These are phyloP conservation scores for Epichloe uncinata DNA, from an alignment of 2,329 filamentous ascomycete genomes.

Conservation along the genomic window DNA sequence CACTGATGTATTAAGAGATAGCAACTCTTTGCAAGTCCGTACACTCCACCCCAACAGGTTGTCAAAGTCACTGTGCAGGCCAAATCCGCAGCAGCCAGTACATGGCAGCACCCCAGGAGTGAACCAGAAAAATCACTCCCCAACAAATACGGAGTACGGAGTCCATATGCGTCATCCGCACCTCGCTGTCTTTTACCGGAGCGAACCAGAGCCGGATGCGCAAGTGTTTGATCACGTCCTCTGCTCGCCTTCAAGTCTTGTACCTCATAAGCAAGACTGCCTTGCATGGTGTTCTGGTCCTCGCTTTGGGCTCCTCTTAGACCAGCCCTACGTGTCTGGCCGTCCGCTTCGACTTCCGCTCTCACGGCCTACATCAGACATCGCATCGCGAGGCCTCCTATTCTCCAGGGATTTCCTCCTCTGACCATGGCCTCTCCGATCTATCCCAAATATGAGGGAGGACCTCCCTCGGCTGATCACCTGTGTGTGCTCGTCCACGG, in stretches of 20 bases:
- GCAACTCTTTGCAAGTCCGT: no score
- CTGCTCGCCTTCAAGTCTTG: conserved; percentile 3
- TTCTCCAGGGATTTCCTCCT: conserved; percentile 1
- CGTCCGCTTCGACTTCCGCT: neutral
- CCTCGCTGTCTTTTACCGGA: neutral
- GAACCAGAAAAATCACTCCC: neutral
- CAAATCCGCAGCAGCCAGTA: neutral
- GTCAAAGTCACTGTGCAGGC: neutral
- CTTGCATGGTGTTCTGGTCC: conserved; percentile 7
- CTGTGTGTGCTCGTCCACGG: conserved; percentile 68
- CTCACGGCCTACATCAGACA: conserved; percentile 10
- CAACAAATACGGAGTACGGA: neutral
- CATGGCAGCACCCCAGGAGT: neutral
- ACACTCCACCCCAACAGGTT: neutral
- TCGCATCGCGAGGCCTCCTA: conserved; percentile 4
- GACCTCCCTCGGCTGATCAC: conserved; percentile 46
- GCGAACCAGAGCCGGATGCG: neutral
- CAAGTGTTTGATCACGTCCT: neutral
- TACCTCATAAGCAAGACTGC: conserved; percentile 1
- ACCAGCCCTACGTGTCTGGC: conserved; percentile 5
- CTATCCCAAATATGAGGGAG: conserved; percentile 29
- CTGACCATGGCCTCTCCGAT: conserved; percentile 6
- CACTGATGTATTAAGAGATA: no score
- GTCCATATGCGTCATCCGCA: neutral
- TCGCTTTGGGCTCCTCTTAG: conserved; percentile 5